Base-by-base conservation (phyloP, 352 stramenopile species). In the Pythium brachiatum region DNA sequence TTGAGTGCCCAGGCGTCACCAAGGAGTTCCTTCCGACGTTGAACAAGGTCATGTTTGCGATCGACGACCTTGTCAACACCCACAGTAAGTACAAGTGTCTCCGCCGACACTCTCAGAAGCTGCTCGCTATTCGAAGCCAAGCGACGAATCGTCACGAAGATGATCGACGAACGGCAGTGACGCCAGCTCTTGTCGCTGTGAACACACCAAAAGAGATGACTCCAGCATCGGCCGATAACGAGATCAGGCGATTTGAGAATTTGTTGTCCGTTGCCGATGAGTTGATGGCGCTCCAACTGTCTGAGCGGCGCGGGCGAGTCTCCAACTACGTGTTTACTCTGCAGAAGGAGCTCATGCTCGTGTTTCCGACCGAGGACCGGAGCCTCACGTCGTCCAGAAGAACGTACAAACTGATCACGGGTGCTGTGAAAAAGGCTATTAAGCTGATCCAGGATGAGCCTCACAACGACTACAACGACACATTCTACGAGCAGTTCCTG, bases 401-500 rank as follows among this genome's bases (percentile, higher is more conserved):
- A 6, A 26, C 50, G 2, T 26, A 53, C 26, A 8, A 26, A 2
- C 18, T 26, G 1, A 38, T 32, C n/a, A 8, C 38, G 8, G 58
- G 59, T 26, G 38, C 27, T 21, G 38, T 65, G 11, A 39, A 32
- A 5, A 58, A 65, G 27, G 58, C 58, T 5, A 36, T 53, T 26
- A 48, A 59, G 50, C 27, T 65, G 16, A 20, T 58, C 2, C 34
- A 59, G 20, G 9, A 65, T 25, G 58, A 65, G 34, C 38, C 53
- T 20, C 53, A 60, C 25, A 46, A 7, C 5, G 38, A 60, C 2
- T 1, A 60, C 5, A 47, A 21, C 44, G 20, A 51, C 8, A 44
- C 38, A 0, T 52, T 47, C 20, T 51, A 38, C 58, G 53, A 65
- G 25, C 50, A 53, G 39, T 65, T 65, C 21, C 27, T 65, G 16